Conservation (phyloP, 1,284 basidiomycete species). For the Sanguinoderma infundibulare region DNA sequence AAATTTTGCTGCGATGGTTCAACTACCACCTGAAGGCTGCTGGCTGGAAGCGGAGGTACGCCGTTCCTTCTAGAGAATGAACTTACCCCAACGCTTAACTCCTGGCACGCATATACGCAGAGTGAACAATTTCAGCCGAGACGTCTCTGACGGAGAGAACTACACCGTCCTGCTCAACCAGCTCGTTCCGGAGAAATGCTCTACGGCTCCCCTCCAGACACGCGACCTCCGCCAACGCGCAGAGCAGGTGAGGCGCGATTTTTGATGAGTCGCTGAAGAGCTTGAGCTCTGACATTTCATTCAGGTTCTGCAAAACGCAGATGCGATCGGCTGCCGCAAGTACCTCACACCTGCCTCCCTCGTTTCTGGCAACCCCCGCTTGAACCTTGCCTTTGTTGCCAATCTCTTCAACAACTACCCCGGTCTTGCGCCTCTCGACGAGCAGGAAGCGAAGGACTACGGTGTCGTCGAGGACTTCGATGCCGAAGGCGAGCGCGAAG, state of each 20-base stretch:
- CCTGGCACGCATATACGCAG: conserved; percentile 41
- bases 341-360: conserved; percentile 94
- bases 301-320: conserved; percentile 90
- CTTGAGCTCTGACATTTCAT: neutral
- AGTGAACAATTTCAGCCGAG: conserved; percentile 97
- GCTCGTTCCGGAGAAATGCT: conserved; percentile 92
- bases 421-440: conserved; percentile 90
- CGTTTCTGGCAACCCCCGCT: conserved; percentile 94
- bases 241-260: conserved; percentile 64
- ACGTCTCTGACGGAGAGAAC: conserved; percentile 95
- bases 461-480: conserved; percentile 96
- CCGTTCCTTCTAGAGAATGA: conserved; percentile 11
- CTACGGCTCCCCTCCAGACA: conserved; percentile 91
- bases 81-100: neutral
- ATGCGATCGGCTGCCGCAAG: conserved; percentile 92
- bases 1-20: conserved; percentile 97
- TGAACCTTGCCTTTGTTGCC: conserved; percentile 98
- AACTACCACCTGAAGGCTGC: conserved; percentile 98
- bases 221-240: conserved; percentile 83
- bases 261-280: neutral
- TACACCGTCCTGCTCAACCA: conserved; percentile 96
- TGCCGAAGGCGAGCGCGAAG: conserved; percentile 97
- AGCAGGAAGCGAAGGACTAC: conserved; percentile 84
- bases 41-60: conserved; percentile 83
- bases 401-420: conserved; percentile 99